Percentiles rank a stretch among this genome's conserved stretches.
Conservation (phyloP, 495 filamentous ascomycete genomes). For the Endocarpon pusillum region DNA sequence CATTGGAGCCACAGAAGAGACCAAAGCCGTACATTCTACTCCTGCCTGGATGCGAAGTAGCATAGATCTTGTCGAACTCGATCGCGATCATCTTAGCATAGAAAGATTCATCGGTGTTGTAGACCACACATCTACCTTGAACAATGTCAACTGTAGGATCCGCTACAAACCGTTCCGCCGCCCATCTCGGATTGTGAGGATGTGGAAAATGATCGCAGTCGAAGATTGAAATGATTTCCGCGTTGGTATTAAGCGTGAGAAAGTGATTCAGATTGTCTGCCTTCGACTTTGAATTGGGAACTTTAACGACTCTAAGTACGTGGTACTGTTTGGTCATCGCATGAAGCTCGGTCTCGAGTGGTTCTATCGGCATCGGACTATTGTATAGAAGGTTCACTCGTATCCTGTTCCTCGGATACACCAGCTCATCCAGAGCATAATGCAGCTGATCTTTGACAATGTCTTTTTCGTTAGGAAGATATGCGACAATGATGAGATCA, state of each 20-base stretch:
- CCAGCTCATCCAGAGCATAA: slow-evolving; percentile 20
- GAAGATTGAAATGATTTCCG: slow-evolving; percentile 22
- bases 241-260: slow-evolving; percentile 16
- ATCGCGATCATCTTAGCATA: slow-evolving; percentile 20
- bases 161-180: slow-evolving; percentile 18
- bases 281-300: slow-evolving; percentile 21
- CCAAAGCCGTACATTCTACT: slow-evolving; percentile 21
- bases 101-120: slow-evolving; percentile 18
- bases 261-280: slow-evolving; percentile 26
- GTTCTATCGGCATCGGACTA: slow-evolving; percentile 19
- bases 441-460: slow-evolving; percentile 23
- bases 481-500: slow-evolving; percentile 25
- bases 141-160: slow-evolving; percentile 20
- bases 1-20: slow-evolving; percentile 24
- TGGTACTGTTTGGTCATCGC: slow-evolving; percentile 9
- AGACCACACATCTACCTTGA: slow-evolving; percentile 24
- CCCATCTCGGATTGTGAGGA: slow-evolving; percentile 22
- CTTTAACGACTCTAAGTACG: slow-evolving; percentile 19
- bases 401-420: slow-evolving; percentile 20
- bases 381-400: slow-evolving; percentile 24
- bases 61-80: slow-evolving; percentile 29
- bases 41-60: slow-evolving; percentile 23
- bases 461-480: slow-evolving; percentile 25
- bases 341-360: slow-evolving; percentile 16
- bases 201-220: slow-evolving; percentile 26